Evolutionary conservation across 169 alveolate species (phyloP), one percentile per base, ranked within the genome.

Genomic region (Babesia ovis): DNA sequence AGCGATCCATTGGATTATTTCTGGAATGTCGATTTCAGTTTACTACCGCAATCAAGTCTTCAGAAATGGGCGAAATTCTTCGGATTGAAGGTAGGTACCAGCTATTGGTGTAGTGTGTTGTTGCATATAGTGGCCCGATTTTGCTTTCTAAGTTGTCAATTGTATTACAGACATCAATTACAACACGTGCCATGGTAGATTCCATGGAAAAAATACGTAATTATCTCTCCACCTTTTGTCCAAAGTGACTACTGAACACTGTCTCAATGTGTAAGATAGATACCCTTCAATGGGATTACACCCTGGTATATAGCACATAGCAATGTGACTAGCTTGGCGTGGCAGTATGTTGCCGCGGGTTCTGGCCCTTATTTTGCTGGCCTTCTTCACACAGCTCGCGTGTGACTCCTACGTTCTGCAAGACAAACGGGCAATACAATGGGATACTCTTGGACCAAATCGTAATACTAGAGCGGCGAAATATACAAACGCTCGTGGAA

Each of bases 51-150:
- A 54, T 4, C 37, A 9, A 57, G 68, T 35, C 35, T 79, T 66
- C 37, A 23, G 8, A 58, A 34, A 32, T 69, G 74, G 82, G 68
- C 67, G 16, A 27, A 43, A 14, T 79, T 79, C 46, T 79, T 79
- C 71, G 87, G 87, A n/a, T 25, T 79, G 22, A 79, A 79, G 82
- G 87, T 79, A 61, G 18, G 83, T 59, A 4, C 34, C 61, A 32
- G 29, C 43, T n/a, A n/a, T n/a, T n/a, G n/a, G n/a, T n/a, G n/a
- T n/a, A n/a, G n/a, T n/a, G n/a, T n/a, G n/a, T n/a, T n/a, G n/a
- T n/a, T n/a, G n/a, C n/a, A n/a, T n/a, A n/a, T n/a, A n/a, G n/a
- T n/a, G n/a, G n/a, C n/a, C n/a, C n/a, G n/a, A n/a, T n/a, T n/a
- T n/a, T n/a, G n/a, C n/a, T n/a, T n/a, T n/a, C n/a, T n/a, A n/a